These are phyloP conservation scores for Myriosclerotinia curreyana DNA, from an alignment of 2,329 filamentous ascomycete species.

Conservation along the genomic window DNA sequence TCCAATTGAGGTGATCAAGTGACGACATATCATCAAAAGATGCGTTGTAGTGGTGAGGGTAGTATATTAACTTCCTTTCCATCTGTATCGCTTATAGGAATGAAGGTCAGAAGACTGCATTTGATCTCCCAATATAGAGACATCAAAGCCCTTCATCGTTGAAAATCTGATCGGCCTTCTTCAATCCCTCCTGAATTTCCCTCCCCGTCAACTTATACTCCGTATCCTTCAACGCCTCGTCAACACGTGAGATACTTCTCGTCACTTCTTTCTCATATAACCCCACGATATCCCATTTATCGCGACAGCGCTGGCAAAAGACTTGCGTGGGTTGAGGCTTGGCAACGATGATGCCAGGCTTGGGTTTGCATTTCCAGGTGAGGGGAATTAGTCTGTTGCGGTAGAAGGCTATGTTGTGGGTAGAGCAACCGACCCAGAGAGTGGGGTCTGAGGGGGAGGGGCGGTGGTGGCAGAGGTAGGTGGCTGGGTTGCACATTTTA, in stretches of 20 bases:
- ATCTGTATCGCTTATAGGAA: too few relatives aligned
- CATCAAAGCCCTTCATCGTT: not conserved
- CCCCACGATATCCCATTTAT: not conserved
- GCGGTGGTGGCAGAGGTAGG: constrained; percentile 4
- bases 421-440: not conserved
- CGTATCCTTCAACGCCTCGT: constrained; percentile 40
- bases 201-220: constrained; percentile 37
- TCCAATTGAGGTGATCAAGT: too few relatives aligned
- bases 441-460: not conserved
- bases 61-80: too few relatives aligned
- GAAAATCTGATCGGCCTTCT: constrained; percentile 2
- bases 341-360: constrained; percentile 8
- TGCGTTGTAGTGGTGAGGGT: not conserved
- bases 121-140: too few relatives aligned
- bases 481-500: not conserved
- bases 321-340: not conserved
- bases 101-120: too few relatives aligned
- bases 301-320: constrained; percentile 19
- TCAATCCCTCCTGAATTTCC: constrained; percentile 24
- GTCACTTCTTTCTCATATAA: not conserved
- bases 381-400: not conserved
- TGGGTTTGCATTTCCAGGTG: not conserved
- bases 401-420: not conserved
- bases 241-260: constrained; percentile 33
- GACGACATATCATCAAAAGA: too few relatives aligned